phyloP scores from a whole-genome alignment of 2,329 filamentous ascomycete species.

The Epichloe gansuensis region DNA sequence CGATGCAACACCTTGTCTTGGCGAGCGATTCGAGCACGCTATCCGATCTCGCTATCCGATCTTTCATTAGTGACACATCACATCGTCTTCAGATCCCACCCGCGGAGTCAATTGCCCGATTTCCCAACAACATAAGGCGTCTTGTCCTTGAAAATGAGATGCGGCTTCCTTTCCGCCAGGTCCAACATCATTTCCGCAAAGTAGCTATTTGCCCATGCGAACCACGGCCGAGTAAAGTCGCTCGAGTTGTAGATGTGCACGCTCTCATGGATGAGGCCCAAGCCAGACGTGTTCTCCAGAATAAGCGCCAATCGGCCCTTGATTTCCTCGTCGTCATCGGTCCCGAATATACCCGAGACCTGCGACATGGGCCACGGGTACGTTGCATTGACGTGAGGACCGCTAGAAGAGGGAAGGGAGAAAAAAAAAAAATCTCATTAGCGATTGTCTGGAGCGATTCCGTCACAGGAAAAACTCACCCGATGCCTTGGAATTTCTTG shows the following conservation, averaged over 20 bases:
- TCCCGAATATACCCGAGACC: conserved; percentile 39
- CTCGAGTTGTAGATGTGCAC: conserved; percentile 28
- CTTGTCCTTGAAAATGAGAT: conserved; percentile 40
- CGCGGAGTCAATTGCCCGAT: not conserved
- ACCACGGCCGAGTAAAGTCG: conserved; percentile 33
- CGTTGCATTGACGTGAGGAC: conserved; percentile 48
- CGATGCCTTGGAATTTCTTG: conserved; percentile 13
- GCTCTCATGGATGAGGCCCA: conserved; percentile 36
- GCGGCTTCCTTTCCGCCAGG: conserved; percentile 67
- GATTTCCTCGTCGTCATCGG: conserved; percentile 23
- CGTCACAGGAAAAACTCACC: conserved; percentile 9
- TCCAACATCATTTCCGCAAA: conserved; percentile 45
- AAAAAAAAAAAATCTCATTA: not conserved
- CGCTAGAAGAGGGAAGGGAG: conserved; percentile 27
- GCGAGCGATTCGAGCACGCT: too few species aligned
- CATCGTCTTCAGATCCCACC: too few species aligned
- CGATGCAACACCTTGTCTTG: too few species aligned
- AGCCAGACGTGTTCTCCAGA: conserved; percentile 26
- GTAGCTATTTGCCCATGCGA: conserved; percentile 30
- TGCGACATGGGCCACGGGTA: conserved; percentile 44
- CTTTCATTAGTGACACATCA: too few species aligned
- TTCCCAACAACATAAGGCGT: conserved; percentile 1
- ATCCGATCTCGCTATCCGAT: too few species aligned
- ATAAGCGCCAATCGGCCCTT: conserved; percentile 23
- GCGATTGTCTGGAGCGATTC: not conserved